Base-by-base conservation (phyloP, 2,329 filamentous ascomycete species). In the Pestalotiopsis sp. region DNA sequence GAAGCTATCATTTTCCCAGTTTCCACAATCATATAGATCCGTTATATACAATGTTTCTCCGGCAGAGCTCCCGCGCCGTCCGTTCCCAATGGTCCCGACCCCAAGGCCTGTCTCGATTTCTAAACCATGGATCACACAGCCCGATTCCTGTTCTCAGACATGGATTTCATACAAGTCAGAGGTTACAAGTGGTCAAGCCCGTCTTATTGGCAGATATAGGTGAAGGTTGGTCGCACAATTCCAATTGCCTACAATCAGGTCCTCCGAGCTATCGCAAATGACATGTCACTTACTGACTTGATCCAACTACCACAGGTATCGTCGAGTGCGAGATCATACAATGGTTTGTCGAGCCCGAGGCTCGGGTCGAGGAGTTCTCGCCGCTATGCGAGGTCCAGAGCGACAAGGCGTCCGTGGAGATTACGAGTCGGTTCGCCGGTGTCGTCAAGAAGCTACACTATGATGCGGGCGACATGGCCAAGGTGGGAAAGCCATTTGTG, bases 241-340 rank as follows among this genome's bases (percentile, higher is more conserved):
- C 36, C 73, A 38, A 38, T 57, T 23, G 11, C 38, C 41, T 36
- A 6, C 13, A 1, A 49, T 36, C 9, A 52, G 20, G 5, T 20
- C 45, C 3, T 52, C 20, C 5, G 14, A 14, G 45, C 23, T 41
- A 3, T 36, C 38, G 38, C 45, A 27, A 55, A 31, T 58, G 27
- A 36, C 63, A 9, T 65, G n/a, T 58, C 63, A 57, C 63, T 65
- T 58, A 65, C 63, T 20, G 31, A 36, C 31, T 12, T 11, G n/a
- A 0, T 6, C 31, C 17, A n/a, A 36, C 2, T 67, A n/a, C 65
- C 64, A 57, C 74, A 96, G 96, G 96, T 67, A 99, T 98, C 76
- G 95, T 96, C 78, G 96, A 99, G 83, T 97, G 96, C 78, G 96
- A 99, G 81, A 93, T 99, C 76, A 98, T 98, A 76, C 96, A 99